Percentiles rank a stretch among this genome's conserved stretches.
phyloP scores from a whole-genome alignment of 228 moss, liverwort and hornwort species.

The Sphagnum fallax region DNA sequence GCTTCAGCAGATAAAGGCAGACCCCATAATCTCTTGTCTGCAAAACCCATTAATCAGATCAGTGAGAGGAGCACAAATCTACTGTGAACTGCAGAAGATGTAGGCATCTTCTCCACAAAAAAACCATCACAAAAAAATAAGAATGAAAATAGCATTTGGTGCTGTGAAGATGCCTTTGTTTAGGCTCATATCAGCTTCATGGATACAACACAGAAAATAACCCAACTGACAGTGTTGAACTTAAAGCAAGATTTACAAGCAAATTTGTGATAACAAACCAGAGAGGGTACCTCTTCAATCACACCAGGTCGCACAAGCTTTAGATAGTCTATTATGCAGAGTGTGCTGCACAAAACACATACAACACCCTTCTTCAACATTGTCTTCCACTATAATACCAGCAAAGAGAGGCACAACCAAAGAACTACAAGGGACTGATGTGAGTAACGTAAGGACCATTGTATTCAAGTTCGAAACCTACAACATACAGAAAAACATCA shows the following conservation, averaged over 20 bases:
- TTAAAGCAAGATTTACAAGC: too few relatives aligned
- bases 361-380: background rate
- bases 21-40: constrained; percentile 63
- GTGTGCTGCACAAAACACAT: constrained; percentile 31
- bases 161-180: too few relatives aligned
- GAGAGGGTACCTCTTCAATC: constrained; percentile 47
- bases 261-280: background rate
- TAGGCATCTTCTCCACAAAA: background rate
- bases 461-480: too few relatives aligned
- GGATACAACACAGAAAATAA: background rate
- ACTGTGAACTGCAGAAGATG: background rate
- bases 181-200: too few relatives aligned
- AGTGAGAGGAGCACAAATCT: background rate
- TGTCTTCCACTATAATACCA: too few relatives aligned
- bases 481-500: too few relatives aligned
- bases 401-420: too few relatives aligned
- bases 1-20: constrained; percentile 51
- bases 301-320: constrained; percentile 64
- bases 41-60: background rate
- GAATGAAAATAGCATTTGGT: background rate
- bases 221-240: too few relatives aligned
- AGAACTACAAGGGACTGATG: too few relatives aligned
- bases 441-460: too few relatives aligned
- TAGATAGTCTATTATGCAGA: constrained; percentile 62
- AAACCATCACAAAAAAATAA: background rate